Base-by-base conservation (phyloP, 352 stramenopile species). In the Phytophthora citrophthora region DNA sequence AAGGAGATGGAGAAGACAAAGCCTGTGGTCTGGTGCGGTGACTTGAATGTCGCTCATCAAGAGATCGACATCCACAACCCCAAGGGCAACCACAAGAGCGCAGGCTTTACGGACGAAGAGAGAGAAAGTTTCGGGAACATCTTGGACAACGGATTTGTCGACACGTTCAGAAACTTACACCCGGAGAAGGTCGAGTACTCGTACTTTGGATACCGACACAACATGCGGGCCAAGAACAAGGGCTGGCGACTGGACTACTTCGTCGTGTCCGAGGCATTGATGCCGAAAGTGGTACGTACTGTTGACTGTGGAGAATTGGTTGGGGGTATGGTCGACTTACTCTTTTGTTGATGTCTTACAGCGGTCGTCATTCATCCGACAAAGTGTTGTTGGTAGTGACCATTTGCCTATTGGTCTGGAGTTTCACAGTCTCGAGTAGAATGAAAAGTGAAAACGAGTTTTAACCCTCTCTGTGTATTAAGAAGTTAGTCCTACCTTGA, bases 21-120 rank as follows among this genome's bases (percentile, higher is more conserved):
- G 55, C 81, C 81, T 15, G 85, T 94, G 49, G 65, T 95, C n/a
- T 94, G 83, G 85, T 94, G 87, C 54, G 87, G 87, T 18, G 87
- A 95, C 54, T 56, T 95, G 47, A 95, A 95, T 62, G 87, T 95
- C 50, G 87, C 87, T 26, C 81, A 95, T 74, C 63, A 95, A 70
- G 87, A 95, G 54, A 94, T 95, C 45, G 87, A 95, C 64, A 95
- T 95, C 53, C 87, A 95, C 61, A 83, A 95, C 72, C 87, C 87
- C 36, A 93, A 93, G 61, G 70, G 72, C 40, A 95, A 95, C 61
- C 72, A 66, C 68, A 94, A 81, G 55, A 91, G 79, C 29, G 70
- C 87, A 1, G 87, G 85, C 18, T 94, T 94, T 54, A 95, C 87
- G 29, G 81, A 93, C 34, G 82, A 83, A 12, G 87, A 95, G 54